phyloP scores from a whole-genome alignment of 225 moss, liverwort and hornwort genomes.

The Physcomitrium patens region DNA sequence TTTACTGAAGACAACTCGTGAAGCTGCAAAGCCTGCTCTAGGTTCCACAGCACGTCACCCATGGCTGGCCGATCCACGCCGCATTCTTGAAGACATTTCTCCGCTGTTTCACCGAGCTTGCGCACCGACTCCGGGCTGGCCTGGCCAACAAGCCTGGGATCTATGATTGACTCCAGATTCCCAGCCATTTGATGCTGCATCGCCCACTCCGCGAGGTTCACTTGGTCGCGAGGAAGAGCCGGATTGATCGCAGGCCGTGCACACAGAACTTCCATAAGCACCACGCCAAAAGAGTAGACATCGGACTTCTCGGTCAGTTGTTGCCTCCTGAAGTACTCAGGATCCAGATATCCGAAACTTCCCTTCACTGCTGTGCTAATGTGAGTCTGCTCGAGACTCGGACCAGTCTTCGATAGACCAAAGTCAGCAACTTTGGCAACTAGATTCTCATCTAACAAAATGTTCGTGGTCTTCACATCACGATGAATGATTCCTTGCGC shows the following conservation, averaged over 20 bases:
- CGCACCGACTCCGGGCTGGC: constrained; percentile 63
- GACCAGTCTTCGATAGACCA: constrained; percentile 77
- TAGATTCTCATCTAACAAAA: constrained; percentile 64
- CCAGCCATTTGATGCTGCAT: constrained; percentile 83
- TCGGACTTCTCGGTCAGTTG: constrained; percentile 83
- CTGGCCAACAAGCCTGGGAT: constrained; percentile 63
- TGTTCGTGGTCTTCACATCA: constrained; percentile 80
- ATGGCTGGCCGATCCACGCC: constrained; percentile 77
- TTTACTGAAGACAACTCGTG: constrained; percentile 34
- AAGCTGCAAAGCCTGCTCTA: constrained; percentile 79
- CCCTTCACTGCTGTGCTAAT: constrained; percentile 87
- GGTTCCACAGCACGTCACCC: constrained; percentile 82
- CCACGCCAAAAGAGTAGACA: constrained; percentile 82
- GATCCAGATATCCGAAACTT: constrained; percentile 79
- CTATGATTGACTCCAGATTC: constrained; percentile 72
- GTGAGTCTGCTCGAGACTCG: constrained; percentile 76
- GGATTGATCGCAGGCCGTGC: constrained; percentile 82
- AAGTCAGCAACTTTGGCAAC: constrained; percentile 75
- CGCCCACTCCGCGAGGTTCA: constrained; percentile 85
- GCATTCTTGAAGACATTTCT: constrained; percentile 79
- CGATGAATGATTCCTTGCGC: constrained; percentile 69
- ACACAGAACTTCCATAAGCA: constrained; percentile 85
- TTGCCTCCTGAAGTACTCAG: constrained; percentile 84
- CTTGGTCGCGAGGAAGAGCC: constrained; percentile 73
- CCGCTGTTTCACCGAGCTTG: constrained; percentile 79